Evolutionary conservation across 768 basidiomycete species (phyloP), one percentile per base, ranked within the genome.

Genomic region (Nevesoporus exiguus): DNA sequence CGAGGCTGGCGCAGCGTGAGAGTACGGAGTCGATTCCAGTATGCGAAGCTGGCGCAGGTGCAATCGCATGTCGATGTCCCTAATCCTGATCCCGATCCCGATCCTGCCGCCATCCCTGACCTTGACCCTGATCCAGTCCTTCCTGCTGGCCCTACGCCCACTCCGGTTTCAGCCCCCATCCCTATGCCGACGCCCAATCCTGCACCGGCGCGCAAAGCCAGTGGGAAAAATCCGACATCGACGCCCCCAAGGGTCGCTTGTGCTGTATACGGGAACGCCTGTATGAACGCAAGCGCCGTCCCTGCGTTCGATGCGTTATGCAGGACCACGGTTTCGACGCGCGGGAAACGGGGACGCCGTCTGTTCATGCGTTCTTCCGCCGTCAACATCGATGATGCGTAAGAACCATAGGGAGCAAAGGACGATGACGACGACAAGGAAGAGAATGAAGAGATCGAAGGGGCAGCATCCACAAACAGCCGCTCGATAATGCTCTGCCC

Each of bases 401-500:
- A 47, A 11, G 56, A 44, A 25, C 21, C 2, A 6, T 45, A 41
- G 3, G 51, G 42, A 27, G 52, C 29, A 7, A 46, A 27, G 3
- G 56, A 25, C 7, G 51, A 49, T 7, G 56, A 51, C 7, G 59
- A 40, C 7, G 15, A 40, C 7, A n/a, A 50, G 1, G 39, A 51
- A 3, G 49, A 17, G 10, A 37, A 33, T 15, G 56, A 22, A 24
- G 53, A 33, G 19, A 8, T 11, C 3, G 27, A 43, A 7, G 34
- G 7, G 19, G 54, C 17, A 1, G 31, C 31, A 19, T 64, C 64
- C 19, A 60, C 47, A 29, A 69, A 69, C 39, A 69, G 47, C 19
- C 58, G 62, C 42, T 69, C 63, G 25, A 57, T 48, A 31, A 69
- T 34, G 22, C 50, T 69, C 44, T 67, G 69, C 3, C 69, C 69